phyloP scores from a whole-genome alignment of 2,329 filamentous ascomycete genomes.

The Exserohilum turcica region DNA sequence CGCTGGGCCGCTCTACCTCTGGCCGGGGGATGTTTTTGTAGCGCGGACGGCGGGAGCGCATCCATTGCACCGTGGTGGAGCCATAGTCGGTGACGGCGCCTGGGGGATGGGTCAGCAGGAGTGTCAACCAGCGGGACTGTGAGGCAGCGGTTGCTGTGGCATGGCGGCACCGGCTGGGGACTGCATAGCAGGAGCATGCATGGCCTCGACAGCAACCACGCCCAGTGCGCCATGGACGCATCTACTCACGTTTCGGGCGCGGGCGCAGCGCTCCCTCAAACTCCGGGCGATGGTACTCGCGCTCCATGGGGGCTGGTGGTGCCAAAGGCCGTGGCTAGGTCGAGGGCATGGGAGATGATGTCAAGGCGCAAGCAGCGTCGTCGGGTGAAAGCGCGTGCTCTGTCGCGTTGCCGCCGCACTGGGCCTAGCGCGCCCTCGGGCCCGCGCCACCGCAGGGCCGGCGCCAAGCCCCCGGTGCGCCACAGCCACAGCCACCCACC shows the following conservation, averaged over 20 bases:
- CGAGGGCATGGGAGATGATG: conserved; percentile 7
- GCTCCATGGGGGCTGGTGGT: conserved; percentile 38
- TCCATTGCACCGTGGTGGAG: conserved; percentile 87
- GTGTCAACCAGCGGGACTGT: not conserved
- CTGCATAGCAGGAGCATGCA: no score
- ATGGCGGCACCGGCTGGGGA: no score
- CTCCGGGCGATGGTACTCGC: conserved; percentile 44
- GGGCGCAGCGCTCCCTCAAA: conserved; percentile 42
- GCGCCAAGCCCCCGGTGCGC: not conserved
- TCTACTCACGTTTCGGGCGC: conserved; percentile 44
- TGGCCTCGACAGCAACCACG: no score
- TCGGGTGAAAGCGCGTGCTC: conserved; percentile 12
- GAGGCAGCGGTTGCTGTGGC: not conserved
- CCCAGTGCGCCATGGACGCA: not conserved
- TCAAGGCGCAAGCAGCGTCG: not conserved
- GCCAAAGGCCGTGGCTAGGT: conserved; percentile 1
- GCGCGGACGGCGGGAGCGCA: conserved; percentile 77
- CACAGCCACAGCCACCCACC: conserved; percentile 13
- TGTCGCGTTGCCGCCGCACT: conserved; percentile 10
- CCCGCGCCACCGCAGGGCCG: not conserved
- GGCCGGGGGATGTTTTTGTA: conserved; percentile 73
- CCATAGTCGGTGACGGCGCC: conserved; percentile 93
- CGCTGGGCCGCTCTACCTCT: conserved; percentile 81
- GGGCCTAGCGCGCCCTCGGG: conserved; percentile 4
- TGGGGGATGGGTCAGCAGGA: conserved; percentile 45